phyloP scores from a whole-genome alignment of 139 green algal species.

The Tetradesmus lagerheimii region DNA sequence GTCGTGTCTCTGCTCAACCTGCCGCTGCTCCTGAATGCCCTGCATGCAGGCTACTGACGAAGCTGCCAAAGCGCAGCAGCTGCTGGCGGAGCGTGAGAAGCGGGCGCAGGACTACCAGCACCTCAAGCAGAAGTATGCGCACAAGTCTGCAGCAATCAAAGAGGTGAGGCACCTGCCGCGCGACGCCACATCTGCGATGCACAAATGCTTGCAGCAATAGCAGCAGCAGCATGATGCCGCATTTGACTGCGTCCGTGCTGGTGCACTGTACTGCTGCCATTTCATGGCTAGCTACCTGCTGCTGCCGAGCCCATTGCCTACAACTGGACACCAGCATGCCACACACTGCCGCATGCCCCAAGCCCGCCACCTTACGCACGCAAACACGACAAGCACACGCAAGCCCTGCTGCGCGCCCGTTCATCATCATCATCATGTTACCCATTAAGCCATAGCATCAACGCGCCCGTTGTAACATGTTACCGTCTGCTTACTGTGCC shows the following conservation, averaged over 20 bases:
- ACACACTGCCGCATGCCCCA: too few relatives aligned
- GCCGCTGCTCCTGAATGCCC: not conserved
- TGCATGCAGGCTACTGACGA: conserved; percentile 28
- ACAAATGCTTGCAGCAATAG: too few relatives aligned
- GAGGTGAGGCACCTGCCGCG: conserved; percentile 17
- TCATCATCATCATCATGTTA: too few relatives aligned
- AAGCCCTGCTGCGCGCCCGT: too few relatives aligned
- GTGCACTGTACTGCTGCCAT: not conserved
- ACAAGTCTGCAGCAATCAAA: conserved; percentile 30
- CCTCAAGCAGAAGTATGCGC: conserved; percentile 40
- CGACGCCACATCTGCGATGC: not conserved
- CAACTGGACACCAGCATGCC: too few relatives aligned
- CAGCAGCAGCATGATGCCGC: not conserved
- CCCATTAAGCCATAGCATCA: too few relatives aligned
- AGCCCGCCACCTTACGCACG: too few relatives aligned
- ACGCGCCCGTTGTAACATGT: too few relatives aligned
- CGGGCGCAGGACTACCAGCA: not conserved
- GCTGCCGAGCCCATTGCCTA: not conserved
- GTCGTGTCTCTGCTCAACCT: not conserved
- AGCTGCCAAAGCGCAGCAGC: not conserved
- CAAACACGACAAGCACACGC: too few relatives aligned
- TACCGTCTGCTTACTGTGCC: not conserved
- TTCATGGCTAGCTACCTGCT: not conserved
- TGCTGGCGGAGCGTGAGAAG: conserved; percentile 23
- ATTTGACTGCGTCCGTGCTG: not conserved